These are phyloP conservation scores for Fusarium armeniacum DNA, from an alignment of 2,329 filamentous ascomycete species.

Conservation along the genomic window DNA sequence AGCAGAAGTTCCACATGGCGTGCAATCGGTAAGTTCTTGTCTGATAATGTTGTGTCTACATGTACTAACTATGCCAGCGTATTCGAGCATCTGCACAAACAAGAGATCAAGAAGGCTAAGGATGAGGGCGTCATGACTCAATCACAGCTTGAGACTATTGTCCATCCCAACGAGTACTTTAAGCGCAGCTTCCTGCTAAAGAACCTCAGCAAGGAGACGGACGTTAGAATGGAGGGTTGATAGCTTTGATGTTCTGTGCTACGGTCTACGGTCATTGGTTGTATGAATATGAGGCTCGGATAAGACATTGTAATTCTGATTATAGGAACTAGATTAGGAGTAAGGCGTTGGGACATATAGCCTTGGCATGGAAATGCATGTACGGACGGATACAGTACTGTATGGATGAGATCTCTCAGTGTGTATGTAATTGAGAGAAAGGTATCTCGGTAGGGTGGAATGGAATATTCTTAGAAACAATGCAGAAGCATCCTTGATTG, in stretches of 20 bases:
- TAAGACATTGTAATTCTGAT: constrained; percentile 28
- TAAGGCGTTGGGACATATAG: constrained; percentile 42
- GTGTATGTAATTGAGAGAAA: constrained; percentile 9
- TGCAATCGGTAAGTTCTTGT: constrained; percentile 79
- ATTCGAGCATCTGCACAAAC: constrained; percentile 88
- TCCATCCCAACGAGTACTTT: constrained; percentile 98
- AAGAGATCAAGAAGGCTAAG: constrained; percentile 81
- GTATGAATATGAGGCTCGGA: constrained; percentile 42
- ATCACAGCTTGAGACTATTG: constrained; percentile 90
- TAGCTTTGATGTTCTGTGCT: not conserved
- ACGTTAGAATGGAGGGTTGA: constrained; percentile 71
- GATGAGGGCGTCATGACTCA: constrained; percentile 79
- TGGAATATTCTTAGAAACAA: constrained; percentile 40
- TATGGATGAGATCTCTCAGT: constrained; percentile 5
- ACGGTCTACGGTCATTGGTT: constrained; percentile 1
- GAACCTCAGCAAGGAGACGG: constrained; percentile 73
- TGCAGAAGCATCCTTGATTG: constrained; percentile 16
- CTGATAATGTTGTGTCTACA: not conserved
- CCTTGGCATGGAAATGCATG: constrained; percentile 12
- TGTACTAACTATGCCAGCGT: constrained; percentile 67
- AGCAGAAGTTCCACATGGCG: constrained; percentile 91
- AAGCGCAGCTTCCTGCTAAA: constrained; percentile 93
- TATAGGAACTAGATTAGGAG: constrained; percentile 36
- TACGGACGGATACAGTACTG: constrained; percentile 4
- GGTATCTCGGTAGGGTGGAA: constrained; percentile 11